Conservation (phyloP, 2,329 filamentous ascomycete species). For the Ciborinia camelliae region DNA sequence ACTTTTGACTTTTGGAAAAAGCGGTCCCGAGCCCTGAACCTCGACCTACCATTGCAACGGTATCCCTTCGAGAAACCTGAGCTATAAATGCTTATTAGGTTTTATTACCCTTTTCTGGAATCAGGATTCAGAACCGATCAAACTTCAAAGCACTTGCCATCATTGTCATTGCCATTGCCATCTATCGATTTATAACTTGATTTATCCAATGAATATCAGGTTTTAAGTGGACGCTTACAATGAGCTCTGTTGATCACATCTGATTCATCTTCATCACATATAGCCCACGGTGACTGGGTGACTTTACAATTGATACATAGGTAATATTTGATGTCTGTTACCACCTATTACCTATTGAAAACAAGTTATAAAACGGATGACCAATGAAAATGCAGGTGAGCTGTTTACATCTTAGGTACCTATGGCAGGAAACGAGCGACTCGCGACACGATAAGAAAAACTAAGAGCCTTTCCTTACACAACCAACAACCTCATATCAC, state of each 20-base stretch:
- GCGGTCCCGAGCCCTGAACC: too few species aligned
- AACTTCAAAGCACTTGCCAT: slow-evolving; percentile 11
- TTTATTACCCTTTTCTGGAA: not conserved
- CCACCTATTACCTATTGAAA: not conserved
- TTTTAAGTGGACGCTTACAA: not conserved
- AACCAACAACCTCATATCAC: not conserved
- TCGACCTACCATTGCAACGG: not conserved
- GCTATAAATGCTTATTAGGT: not conserved
- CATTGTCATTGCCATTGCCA: too few species aligned
- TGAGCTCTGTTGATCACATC: not conserved
- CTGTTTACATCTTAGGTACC: not conserved
- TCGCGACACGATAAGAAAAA: not conserved
- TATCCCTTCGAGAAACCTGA: not conserved
- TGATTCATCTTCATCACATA: not conserved
- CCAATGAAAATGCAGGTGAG: not conserved
- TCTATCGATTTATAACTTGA: not conserved
- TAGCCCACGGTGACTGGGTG: not conserved
- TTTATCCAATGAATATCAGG: not conserved
- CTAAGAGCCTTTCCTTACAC: not conserved
- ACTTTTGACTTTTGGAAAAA: not conserved
- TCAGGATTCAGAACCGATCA: not conserved
- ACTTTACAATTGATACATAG: not conserved
- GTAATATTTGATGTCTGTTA: not conserved
- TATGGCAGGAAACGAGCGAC: not conserved
- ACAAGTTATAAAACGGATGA: not conserved